Conservation (phyloP, 1,139 yeast species). For the Suhomyces guaymorum region DNA sequence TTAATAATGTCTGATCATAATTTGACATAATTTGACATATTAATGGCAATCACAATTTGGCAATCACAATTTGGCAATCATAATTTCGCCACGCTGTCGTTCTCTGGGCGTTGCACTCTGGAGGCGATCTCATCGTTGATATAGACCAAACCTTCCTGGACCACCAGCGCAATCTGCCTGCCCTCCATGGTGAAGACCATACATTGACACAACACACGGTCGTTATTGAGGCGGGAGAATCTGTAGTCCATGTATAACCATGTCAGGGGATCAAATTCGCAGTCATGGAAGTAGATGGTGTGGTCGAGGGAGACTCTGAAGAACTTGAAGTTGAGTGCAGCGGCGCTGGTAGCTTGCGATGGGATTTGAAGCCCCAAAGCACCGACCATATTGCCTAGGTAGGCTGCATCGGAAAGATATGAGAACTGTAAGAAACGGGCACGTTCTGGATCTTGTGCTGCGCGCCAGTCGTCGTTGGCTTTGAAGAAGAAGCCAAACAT, state of each 20-base stretch:
- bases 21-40: too few relatives aligned
- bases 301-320: constrained; percentile 48
- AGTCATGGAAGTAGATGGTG: constrained; percentile 44
- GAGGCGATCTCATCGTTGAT: constrained; percentile 24
- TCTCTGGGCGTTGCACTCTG: too few relatives aligned
- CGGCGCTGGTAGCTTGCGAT: constrained; percentile 3
- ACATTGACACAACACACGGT: constrained; percentile 40
- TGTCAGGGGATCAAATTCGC: constrained; percentile 41
- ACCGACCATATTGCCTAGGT: constrained; percentile 25
- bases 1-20: too few relatives aligned
- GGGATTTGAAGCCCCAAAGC: constrained; percentile 31
- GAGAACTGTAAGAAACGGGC: constrained; percentile 24
- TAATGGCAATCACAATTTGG: too few relatives aligned
- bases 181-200: constrained; percentile 37
- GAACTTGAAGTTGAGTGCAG: constrained; percentile 20
- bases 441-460: constrained; percentile 25
- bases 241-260: constrained; percentile 40
- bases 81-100: too few relatives aligned
- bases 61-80: too few relatives aligned
- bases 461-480: constrained; percentile 29
- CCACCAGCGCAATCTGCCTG: constrained; percentile 40
- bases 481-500: constrained; percentile 38
- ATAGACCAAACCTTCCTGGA: constrained; percentile 46
- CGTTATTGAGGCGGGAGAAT: constrained; percentile 40
- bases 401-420: constrained; percentile 27